phyloP scores from a whole-genome alignment of 495 filamentous ascomycete genomes.

The Aspergillus leporis region DNA sequence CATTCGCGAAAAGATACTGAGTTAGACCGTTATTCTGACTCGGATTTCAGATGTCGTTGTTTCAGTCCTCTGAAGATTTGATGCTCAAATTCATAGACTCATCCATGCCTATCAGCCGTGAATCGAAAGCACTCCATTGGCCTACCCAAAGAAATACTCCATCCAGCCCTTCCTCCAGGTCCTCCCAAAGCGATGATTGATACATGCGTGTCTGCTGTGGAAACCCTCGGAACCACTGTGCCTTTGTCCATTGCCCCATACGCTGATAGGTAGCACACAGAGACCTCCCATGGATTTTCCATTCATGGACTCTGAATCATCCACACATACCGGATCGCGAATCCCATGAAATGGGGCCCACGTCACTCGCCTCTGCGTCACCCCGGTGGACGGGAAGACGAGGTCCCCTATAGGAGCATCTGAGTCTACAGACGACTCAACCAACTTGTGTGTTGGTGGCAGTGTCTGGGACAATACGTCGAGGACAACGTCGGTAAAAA shows the following conservation, averaged over 20 bases:
- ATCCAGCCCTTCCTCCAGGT: constrained; percentile 46
- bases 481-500: constrained; percentile 44
- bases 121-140: neutral
- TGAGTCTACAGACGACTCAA: constrained; percentile 27
- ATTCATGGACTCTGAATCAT: constrained; percentile 22
- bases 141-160: constrained; percentile 31
- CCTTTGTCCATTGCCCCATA: constrained; percentile 47
- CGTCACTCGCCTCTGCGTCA: constrained; percentile 32
- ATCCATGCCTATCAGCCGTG: neutral
- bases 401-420: constrained; percentile 33
- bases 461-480: constrained; percentile 38
- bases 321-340: constrained; percentile 33
- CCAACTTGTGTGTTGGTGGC: constrained; percentile 29
- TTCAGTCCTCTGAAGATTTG: neutral
- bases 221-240: constrained; percentile 40
- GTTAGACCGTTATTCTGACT: neutral
- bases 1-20: neutral
- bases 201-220: constrained; percentile 34
- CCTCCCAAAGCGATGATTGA: constrained; percentile 43
- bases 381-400: constrained; percentile 7
- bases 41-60: neutral
- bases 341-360: constrained; percentile 46
- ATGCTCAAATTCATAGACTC: neutral
- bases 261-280: constrained; percentile 43
- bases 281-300: constrained; percentile 35